Evolutionary conservation across 2,329 filamentous ascomycete species (phyloP).

Genomic region (Aurifilum marmelostoma): DNA sequence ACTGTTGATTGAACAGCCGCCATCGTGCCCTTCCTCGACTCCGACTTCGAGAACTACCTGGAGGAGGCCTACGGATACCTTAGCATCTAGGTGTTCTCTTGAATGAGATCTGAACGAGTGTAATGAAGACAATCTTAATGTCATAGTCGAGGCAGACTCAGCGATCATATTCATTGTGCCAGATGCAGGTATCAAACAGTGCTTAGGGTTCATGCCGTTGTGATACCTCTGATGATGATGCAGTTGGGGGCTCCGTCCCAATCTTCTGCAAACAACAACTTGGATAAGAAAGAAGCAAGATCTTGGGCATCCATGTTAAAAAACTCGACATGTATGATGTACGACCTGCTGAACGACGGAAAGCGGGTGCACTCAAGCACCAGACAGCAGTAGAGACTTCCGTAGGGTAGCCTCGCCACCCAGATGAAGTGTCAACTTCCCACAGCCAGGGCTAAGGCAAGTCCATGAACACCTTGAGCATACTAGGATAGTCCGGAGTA

Average conservation of each 20-base stretch:
- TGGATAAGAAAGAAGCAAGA: neutral
- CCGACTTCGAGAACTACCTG: slow-evolving; percentile 31
- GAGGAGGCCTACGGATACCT: slow-evolving; percentile 25
- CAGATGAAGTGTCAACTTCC: neutral
- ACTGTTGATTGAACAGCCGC: slow-evolving; percentile 32
- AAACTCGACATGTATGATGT: too few species aligned
- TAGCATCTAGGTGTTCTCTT: slow-evolving; percentile 1
- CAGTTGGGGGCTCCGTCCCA: neutral
- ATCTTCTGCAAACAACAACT: too few species aligned
- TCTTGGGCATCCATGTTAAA: neutral
- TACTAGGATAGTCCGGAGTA: slow-evolving; percentile 29
- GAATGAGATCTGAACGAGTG: neutral
- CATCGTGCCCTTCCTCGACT: slow-evolving; percentile 45
- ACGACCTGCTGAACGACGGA: neutral
- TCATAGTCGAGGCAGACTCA: neutral
- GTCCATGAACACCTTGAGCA: slow-evolving; percentile 20
- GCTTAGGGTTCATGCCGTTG: neutral
- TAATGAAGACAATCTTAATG: neutral
- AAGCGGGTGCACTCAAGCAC: neutral
- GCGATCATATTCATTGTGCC: neutral
- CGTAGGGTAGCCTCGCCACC: neutral
- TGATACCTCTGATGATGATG: neutral
- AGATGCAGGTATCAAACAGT: neutral
- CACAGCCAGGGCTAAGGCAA: slow-evolving; percentile 4
- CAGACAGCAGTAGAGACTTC: neutral